Evolutionary conservation across 2,329 filamentous ascomycete species (phyloP), one percentile per base, ranked within the genome.

Genomic region (Colletotrichum somersetense): DNA sequence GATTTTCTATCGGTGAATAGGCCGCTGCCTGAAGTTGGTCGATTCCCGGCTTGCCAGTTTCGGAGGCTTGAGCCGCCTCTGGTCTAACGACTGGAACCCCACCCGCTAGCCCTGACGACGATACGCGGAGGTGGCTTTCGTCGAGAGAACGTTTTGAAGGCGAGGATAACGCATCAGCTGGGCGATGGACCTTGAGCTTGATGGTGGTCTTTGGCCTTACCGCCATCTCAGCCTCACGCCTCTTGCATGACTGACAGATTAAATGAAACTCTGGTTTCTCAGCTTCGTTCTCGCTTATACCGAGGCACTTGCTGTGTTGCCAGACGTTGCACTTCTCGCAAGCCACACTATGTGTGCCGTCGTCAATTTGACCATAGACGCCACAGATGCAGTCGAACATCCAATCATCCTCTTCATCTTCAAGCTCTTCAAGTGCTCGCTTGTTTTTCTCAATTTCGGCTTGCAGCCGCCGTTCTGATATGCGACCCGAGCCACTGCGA

Each of bases 371-470:
- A 30, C 96, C 96, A 80, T 97, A 91, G 30, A 95, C 88, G 35
- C 96, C 96, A 80, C 96, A 99, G 35, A 93, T 88, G 79, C 96
- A 99, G 79, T 99, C 96, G 77, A 99, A 99, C 50, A 94, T 89
- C 96, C 96, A 98, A 63, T 95, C 90, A 16, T 94, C 93, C 75
- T 97, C 93, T 76, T 91, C 83, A 35, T 85, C 82, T 58, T 68
- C 74, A 33, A 97, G 87, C 66, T 92, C 89, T 75, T 92, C 88
- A 14, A 97, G 85, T 44, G 93, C 93, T 80, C 91, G 91, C 80
- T 92, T 92, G 74, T 91, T 93, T 80, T 89, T 92, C 77, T 95
- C 93, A 77, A 97, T 93, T 79, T 96, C 93, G 4, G 91, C 91
- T 77, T 94, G 91, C n/a, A 95, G 88, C 67, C 93, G 91, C 63